These are phyloP conservation scores for Aegilops tauschii DNA, from an alignment of 176 grass and related monocot species.

Conservation along the genomic window DNA sequence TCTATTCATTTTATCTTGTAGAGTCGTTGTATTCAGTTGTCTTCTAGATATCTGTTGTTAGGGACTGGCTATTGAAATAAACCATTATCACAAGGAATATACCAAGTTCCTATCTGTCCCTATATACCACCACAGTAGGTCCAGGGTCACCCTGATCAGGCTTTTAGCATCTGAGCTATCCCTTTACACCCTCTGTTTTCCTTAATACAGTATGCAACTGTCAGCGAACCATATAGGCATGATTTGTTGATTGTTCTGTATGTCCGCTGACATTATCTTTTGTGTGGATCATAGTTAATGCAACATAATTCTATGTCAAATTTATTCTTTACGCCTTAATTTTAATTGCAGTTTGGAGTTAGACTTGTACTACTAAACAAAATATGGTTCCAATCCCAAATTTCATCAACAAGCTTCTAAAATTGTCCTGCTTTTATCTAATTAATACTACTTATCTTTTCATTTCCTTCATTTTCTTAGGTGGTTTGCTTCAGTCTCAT, in stretches of 20 bases:
- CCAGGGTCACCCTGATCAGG: neutral
- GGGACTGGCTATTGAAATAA: neutral
- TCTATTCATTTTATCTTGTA: neutral
- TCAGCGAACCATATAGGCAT: neutral
- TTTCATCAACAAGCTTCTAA: neutral
- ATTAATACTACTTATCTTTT: neutral
- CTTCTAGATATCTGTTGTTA: neutral
- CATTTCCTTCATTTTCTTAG: neutral
- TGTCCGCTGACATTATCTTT: neutral
- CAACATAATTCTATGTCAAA: neutral
- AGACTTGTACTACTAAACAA: neutral
- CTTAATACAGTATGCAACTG: neutral
- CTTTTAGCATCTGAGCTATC: neutral
- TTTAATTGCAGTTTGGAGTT: neutral
- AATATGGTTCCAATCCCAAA: neutral
- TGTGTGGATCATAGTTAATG: neutral
- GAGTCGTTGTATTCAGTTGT: neutral
- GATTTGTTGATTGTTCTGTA: neutral
- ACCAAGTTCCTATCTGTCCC: neutral
- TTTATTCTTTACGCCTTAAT: neutral
- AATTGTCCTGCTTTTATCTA: conserved; percentile 8
- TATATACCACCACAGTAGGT: neutral
- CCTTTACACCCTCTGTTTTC: neutral
- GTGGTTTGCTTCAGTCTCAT: conserved; percentile 21
- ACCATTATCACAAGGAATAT: neutral